Conservation (phyloP, 1,284 basidiomycete genomes). For the Marasmius fiardii region DNA sequence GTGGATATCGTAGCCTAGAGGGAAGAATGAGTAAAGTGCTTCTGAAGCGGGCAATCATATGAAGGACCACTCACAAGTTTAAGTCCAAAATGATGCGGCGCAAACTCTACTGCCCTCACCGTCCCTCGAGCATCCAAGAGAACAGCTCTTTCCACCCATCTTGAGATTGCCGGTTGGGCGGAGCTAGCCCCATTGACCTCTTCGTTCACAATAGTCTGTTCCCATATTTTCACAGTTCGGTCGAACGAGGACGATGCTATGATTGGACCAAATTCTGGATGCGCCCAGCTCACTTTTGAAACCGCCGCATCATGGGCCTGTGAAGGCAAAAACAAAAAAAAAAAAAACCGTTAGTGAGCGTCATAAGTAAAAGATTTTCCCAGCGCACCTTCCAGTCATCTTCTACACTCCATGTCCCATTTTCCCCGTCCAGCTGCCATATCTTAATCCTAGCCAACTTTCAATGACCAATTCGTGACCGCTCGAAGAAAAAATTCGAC, state of each 20-base stretch:
- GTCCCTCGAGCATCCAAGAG: conserved; percentile 83
- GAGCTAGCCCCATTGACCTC: conserved; percentile 19
- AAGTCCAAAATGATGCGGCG: conserved; percentile 81
- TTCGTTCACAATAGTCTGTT: conserved; percentile 47
- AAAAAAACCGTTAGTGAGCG: neutral
- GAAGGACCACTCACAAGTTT: conserved; percentile 61
- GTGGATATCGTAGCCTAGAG: conserved; percentile 80
- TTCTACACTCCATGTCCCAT: conserved; percentile 70
- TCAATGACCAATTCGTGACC: conserved; percentile 3
- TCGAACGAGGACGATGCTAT: conserved; percentile 86
- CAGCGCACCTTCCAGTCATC: conserved; percentile 83
- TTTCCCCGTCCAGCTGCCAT: conserved; percentile 70
- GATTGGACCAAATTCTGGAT: conserved; percentile 85
- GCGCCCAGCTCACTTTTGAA: conserved; percentile 82
- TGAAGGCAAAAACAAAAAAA: too few species aligned
- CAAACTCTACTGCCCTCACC: conserved; percentile 81
- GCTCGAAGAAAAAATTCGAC: conserved; percentile 27
- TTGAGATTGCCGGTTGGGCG: conserved; percentile 34
- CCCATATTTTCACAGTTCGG: conserved; percentile 88
- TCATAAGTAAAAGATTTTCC: neutral
- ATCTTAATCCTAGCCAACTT: conserved; percentile 66
- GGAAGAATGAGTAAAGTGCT: neutral
- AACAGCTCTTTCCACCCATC: conserved; percentile 76
- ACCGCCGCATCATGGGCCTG: conserved; percentile 90
- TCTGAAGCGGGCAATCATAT: neutral